phyloP scores from a whole-genome alignment of 176 grass and related monocot genomes.

The Rhynchospora breviuscula region DNA sequence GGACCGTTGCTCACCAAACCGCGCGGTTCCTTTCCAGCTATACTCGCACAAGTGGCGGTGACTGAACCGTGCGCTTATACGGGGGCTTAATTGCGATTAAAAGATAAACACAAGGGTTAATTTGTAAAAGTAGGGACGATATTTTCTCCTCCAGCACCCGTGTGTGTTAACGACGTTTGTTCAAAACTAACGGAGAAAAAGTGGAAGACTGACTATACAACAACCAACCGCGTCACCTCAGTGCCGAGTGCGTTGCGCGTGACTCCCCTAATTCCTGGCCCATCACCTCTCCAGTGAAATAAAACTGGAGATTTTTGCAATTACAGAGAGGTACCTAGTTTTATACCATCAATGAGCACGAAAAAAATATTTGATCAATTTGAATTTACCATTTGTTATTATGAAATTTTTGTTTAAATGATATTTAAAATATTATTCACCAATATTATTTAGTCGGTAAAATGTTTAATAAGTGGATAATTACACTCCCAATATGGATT shows the following conservation, averaged over 20 bases:
- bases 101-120: background rate
- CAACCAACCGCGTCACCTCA: background rate
- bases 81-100: too few species aligned
- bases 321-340: background rate
- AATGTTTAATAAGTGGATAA: background rate
- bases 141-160: background rate
- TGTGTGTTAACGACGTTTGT: constrained; percentile 8
- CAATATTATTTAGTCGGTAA: background rate
- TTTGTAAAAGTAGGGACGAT: background rate
- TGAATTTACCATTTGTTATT: background rate
- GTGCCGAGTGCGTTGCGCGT: constrained; percentile 12
- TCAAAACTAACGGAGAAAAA: background rate
- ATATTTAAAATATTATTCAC: background rate
- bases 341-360: background rate
- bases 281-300: background rate
- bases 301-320: background rate
- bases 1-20: background rate
- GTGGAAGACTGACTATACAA: constrained; percentile 61
- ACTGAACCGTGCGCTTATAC: background rate
- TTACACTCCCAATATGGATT: too few species aligned
- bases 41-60: background rate
- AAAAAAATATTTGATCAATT: background rate
- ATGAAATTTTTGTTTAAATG: background rate
- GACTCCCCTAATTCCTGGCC: constrained; percentile 13
- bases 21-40: constrained; percentile 4